Evolutionary conservation across 208 protist species (phyloP).

Genomic region (Wallacemonas sp.): DNA sequence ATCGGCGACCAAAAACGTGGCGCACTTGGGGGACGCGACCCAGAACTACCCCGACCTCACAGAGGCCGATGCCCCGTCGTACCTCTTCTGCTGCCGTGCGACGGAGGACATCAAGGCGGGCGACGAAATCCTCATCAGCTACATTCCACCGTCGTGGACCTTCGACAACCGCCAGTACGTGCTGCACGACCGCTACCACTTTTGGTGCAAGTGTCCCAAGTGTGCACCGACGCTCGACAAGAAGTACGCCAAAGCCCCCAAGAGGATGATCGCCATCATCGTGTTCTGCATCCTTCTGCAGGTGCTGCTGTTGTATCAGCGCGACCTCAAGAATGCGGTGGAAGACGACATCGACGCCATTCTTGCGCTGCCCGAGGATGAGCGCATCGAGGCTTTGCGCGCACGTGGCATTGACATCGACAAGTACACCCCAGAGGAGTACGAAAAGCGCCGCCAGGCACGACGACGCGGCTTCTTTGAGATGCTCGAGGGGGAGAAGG

Average conservation of each 20-base stretch:
- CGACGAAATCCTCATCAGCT: slow-evolving; percentile 83
- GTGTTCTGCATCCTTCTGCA: slow-evolving; percentile 63
- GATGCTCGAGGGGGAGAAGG: slow-evolving; percentile 46
- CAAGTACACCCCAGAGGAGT: slow-evolving; percentile 30
- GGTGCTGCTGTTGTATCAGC: slow-evolving; percentile 58
- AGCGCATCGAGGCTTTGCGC: slow-evolving; percentile 44
- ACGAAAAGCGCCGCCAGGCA: slow-evolving; percentile 20
- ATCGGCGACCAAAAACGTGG: slow-evolving; percentile 11
- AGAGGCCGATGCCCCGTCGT: slow-evolving; percentile 46
- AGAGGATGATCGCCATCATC: slow-evolving; percentile 49
- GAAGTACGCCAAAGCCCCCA: slow-evolving; percentile 58
- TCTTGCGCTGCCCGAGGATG: slow-evolving; percentile 37
- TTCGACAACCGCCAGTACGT: slow-evolving; percentile 92
- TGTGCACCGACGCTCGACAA: slow-evolving; percentile 70
- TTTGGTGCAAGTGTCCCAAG: slow-evolving; percentile 89
- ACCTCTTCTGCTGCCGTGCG: slow-evolving; percentile 88
- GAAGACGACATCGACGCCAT: slow-evolving; percentile 34
- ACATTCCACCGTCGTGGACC: slow-evolving; percentile 77
- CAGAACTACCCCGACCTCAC: slow-evolving; percentile 32
- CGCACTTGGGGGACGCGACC: slow-evolving; percentile 17
- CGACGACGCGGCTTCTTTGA: slow-evolving; percentile 49
- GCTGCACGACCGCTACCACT: slow-evolving; percentile 88
- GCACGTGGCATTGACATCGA: slow-evolving; percentile 44
- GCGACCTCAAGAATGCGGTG: slow-evolving; percentile 35
- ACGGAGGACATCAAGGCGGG: slow-evolving; percentile 66